Base-by-base conservation (phyloP, 148 eudicot genomes). In the Drosera capensis region DNA sequence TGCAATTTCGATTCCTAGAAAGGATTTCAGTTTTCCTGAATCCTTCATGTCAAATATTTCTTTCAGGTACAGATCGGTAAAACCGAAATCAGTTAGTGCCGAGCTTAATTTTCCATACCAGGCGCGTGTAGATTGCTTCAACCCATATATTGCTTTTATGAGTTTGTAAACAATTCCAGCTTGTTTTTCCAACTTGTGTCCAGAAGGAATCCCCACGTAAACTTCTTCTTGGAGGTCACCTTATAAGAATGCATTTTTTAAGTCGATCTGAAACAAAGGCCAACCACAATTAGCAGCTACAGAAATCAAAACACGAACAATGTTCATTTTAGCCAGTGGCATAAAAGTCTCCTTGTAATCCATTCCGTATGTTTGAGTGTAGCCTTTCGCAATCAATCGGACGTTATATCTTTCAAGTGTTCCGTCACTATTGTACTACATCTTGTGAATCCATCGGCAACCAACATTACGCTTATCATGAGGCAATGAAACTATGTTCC, bases 311-410 rank as follows among this genome's bases (percentile, higher is more conserved):
- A 15, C 13, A 3, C 54, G 4, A 3, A 49, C 14, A 12, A 20
- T 34, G 1, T 23, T 14, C 12, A 50, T 7, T 5, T 50, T 38
- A 1, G 9, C 25, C 16, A 49, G 20, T 0, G n/a, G 18, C 11
- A 44, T 22, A 19, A 37, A 50, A 18, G 44, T 50, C 2, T 50
- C n/a, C 13, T 16, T 20, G 8, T n/a, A 50, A 9, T 37, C 54
- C 2, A 20, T 2, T 0, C 54, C 20, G 1, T 37, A 24, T 7
- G 11, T 23, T 16, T 50, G 31, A 7, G 31, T 38, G 2, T 22
- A 23, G 13, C 44, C 20, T 13, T 20, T 22, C n/a, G 34, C 51
- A 7, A 29, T 19, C 1, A 23, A 5, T 4, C 45, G 5, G 20
- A 11, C 1, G 26, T 4, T 4, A 25, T 7, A 38, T n/a, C 31